Conservation (phyloP, 495 filamentous ascomycete species). For the Aspergillus funiculosus region DNA sequence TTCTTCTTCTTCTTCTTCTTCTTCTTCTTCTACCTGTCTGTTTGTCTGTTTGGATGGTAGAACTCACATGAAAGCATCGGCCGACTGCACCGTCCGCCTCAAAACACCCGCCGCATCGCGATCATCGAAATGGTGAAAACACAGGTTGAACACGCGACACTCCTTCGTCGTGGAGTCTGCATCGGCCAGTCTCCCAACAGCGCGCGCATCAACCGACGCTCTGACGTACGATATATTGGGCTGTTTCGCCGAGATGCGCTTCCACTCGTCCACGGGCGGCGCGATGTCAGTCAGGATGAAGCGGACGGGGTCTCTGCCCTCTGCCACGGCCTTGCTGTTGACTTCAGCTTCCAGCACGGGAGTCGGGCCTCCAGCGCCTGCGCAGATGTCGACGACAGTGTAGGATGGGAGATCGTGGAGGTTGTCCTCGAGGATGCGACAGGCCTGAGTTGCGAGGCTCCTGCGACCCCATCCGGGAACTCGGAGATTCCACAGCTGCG, state of each 20-base stretch:
- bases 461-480: slow-evolving; percentile 21
- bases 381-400: slow-evolving; percentile 67
- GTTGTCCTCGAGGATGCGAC: slow-evolving; percentile 43
- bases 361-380: slow-evolving; percentile 65
- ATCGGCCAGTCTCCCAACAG: slow-evolving; percentile 24
- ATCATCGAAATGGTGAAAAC: slow-evolving; percentile 75
- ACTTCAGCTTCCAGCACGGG: slow-evolving; percentile 54
- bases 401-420: slow-evolving; percentile 36
- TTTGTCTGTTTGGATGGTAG: too few species aligned
- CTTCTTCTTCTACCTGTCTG: too few species aligned
- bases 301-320: slow-evolving; percentile 35
- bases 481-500: slow-evolving; percentile 29
- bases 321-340: slow-evolving; percentile 38
- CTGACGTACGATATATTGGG: slow-evolving; percentile 51
- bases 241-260: slow-evolving; percentile 40
- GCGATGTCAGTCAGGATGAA: slow-evolving; percentile 68
- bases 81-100: slow-evolving; percentile 54
- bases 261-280: slow-evolving; percentile 61
- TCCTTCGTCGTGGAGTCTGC: slow-evolving; percentile 20
- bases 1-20: too few species aligned
- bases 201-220: slow-evolving; percentile 55
- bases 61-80: slow-evolving; percentile 57
- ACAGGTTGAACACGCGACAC: slow-evolving; percentile 64
- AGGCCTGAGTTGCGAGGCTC: slow-evolving; percentile 20
- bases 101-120: slow-evolving; percentile 51